Conservation (phyloP, 805 yeast genomes). For the Candida dajiaensis region DNA sequence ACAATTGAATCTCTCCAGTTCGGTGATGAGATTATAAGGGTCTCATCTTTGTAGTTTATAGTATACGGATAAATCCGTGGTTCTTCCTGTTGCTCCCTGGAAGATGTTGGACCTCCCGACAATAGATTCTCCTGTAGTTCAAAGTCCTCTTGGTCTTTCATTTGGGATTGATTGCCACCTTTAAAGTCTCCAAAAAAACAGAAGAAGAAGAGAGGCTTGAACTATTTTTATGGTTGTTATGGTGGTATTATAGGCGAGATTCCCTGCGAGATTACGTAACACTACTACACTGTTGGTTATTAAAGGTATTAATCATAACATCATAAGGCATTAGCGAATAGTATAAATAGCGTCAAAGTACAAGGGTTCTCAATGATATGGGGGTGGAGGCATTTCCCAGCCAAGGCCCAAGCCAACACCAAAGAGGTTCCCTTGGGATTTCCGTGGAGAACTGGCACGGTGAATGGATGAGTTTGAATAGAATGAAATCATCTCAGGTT, state of each 20-base stretch:
- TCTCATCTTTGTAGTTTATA: conserved; percentile 1
- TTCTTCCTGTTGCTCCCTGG: not conserved
- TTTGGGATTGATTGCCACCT: too few species aligned
- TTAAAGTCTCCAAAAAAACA: too few species aligned
- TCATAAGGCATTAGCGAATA: not conserved
- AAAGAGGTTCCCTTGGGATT: conserved; percentile 20
- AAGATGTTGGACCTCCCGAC: not conserved
- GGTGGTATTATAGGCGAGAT: too few species aligned
- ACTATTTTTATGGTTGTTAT: too few species aligned
- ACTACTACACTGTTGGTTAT: too few species aligned
- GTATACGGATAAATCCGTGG: not conserved
- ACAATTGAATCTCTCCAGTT: conserved; percentile 28
- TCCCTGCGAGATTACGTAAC: too few species aligned
- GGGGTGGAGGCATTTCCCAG: conserved; percentile 13
- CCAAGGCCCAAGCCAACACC: conserved; percentile 18
- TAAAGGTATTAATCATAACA: not conserved
- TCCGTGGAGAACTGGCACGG: conserved; percentile 19
- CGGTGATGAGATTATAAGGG: conserved; percentile 5
- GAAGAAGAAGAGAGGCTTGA: too few species aligned
- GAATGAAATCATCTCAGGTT: conserved; percentile 4
- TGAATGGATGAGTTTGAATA: conserved; percentile 10
- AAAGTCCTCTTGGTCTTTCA: conserved; percentile 1
- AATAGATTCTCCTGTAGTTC: conserved; percentile 4
- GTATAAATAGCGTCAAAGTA: not conserved
- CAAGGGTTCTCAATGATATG: not conserved